phyloP scores from a whole-genome alignment of 2,329 filamentous ascomycete genomes.

The Scytalidium lignicola region DNA sequence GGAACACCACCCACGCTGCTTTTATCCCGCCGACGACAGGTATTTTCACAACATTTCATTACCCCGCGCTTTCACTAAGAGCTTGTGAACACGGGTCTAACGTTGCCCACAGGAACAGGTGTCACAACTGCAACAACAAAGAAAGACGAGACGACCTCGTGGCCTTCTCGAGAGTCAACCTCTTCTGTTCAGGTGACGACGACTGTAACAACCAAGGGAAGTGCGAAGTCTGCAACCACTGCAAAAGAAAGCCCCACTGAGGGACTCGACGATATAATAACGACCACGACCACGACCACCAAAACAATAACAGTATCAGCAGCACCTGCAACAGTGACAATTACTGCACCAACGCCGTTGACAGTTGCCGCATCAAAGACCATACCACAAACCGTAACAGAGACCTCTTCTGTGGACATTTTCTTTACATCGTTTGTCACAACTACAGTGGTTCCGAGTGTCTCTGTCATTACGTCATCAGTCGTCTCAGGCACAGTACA shows the following conservation, averaged over 20 bases:
- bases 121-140: no score
- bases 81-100: no score
- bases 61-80: no score
- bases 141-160: no score
- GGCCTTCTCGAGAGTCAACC: not conserved
- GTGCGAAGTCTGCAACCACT: slow-evolving; percentile 27
- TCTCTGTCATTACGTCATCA: slow-evolving; percentile 28
- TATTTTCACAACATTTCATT: not conserved
- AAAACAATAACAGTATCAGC: not conserved
- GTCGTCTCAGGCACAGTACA: slow-evolving; percentile 28
- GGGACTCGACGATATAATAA: not conserved
- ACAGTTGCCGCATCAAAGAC: not conserved
- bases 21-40: not conserved
- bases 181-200: not conserved
- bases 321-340: not conserved
- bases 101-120: no score
- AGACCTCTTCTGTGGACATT: slow-evolving; percentile 2
- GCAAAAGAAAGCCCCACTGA: slow-evolving; percentile 8
- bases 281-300: not conserved
- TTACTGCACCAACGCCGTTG: not conserved
- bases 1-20: not conserved
- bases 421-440: slow-evolving; percentile 9
- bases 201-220: slow-evolving; percentile 18
- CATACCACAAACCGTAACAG: not conserved
- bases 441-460: slow-evolving; percentile 14